Evolutionary conservation across 169 alveolate genomes (phyloP).

Genomic region (Plasmodium fragile): DNA sequence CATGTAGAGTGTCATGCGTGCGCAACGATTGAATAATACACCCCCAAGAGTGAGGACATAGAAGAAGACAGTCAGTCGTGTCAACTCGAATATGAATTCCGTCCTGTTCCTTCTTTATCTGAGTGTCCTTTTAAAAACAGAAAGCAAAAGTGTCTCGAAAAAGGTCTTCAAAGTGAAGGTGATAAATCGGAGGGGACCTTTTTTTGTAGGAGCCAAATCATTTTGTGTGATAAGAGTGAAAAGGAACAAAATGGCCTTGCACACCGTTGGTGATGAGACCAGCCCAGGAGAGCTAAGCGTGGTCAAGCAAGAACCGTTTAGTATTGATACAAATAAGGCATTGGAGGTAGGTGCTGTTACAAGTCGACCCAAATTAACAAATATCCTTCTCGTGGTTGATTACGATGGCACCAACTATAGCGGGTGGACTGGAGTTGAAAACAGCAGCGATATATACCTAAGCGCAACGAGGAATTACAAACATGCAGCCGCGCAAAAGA

Average conservation of each 20-base stretch:
- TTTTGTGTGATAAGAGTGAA: neutral
- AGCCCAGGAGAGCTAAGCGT: neutral
- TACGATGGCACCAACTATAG: constrained; percentile 83
- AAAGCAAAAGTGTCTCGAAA: neutral
- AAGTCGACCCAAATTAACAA: constrained; percentile 69
- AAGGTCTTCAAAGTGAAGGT: neutral
- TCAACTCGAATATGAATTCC: neutral
- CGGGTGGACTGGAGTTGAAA: constrained; percentile 83
- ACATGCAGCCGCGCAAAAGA: neutral
- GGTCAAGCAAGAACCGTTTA: neutral
- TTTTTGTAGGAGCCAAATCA: neutral
- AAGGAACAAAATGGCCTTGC: neutral
- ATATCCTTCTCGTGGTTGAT: constrained; percentile 77
- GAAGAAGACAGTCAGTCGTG: neutral
- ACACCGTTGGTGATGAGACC: neutral
- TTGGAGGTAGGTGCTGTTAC: neutral
- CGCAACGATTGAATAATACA: neutral
- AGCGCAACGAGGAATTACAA: constrained; percentile 23
- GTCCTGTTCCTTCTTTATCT: neutral
- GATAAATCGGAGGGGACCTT: neutral
- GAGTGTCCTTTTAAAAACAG: neutral
- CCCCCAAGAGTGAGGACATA: neutral
- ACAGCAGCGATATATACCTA: constrained; percentile 48
- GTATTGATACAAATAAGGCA: neutral
- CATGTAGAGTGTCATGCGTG: neutral